Conservation (phyloP, 495 filamentous ascomycete genomes). For the Neurospora sp. region DNA sequence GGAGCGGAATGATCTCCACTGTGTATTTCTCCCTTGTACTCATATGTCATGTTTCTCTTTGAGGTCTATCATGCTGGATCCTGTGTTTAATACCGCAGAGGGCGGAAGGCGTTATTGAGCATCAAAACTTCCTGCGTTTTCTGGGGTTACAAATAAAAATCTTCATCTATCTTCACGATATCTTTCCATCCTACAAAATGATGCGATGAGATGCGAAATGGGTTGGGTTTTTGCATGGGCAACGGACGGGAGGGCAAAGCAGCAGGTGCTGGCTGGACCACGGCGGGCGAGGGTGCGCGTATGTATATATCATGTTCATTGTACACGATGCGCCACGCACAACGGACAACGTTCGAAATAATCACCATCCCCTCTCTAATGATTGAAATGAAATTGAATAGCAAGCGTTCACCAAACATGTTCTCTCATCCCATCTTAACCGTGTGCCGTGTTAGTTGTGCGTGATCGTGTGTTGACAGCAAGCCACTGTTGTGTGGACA, state of each 20-base stretch:
- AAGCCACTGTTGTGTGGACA: not conserved
- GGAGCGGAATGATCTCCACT: constrained; percentile 21
- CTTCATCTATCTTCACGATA: constrained; percentile 16
- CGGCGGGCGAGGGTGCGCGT: not conserved
- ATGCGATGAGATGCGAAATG: not conserved
- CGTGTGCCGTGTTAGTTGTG: not conserved
- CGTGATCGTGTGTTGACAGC: not conserved
- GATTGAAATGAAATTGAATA: not conserved
- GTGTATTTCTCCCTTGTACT: constrained; percentile 34
- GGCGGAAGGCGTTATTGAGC: constrained; percentile 40
- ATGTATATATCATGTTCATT: not conserved
- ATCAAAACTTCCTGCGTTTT: constrained; percentile 30
- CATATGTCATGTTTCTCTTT: constrained; percentile 25
- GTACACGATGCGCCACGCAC: not conserved
- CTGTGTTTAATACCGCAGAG: constrained; percentile 27
- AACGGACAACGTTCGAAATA: not conserved
- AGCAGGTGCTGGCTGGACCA: not conserved
- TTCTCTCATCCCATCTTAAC: too few species aligned
- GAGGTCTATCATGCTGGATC: constrained; percentile 15
- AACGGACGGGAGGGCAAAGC: not conserved
- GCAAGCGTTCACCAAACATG: not conserved
- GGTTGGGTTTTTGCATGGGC: not conserved
- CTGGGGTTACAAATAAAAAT: constrained; percentile 13
- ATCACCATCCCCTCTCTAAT: not conserved
- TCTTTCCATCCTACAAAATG: not conserved